These are phyloP conservation scores for Hypoxylon sp. DNA, from an alignment of 2,329 filamentous ascomycete genomes.

Conservation along the genomic window DNA sequence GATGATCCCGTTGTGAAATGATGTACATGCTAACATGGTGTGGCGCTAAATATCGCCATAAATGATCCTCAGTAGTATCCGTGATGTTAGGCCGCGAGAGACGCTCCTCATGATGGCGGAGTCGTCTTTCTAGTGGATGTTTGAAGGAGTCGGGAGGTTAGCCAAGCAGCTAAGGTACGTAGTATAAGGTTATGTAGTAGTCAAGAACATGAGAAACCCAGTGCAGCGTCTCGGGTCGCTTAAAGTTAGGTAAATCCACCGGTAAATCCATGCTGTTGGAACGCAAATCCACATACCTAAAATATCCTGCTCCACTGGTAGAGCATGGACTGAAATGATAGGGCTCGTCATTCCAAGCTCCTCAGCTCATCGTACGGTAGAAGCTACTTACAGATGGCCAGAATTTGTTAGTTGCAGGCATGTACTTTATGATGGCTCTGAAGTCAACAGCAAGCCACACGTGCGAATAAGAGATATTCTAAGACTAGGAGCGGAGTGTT, in stretches of 20 bases:
- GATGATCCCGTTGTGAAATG: background rate
- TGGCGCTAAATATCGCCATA: slow-evolving; percentile 18
- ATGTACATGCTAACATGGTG: slow-evolving; percentile 8
- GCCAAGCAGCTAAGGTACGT: slow-evolving; percentile 9
- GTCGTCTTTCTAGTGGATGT: slow-evolving; percentile 12
- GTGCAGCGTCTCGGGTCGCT: slow-evolving; percentile 43
- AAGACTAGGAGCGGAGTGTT: slow-evolving; percentile 15
- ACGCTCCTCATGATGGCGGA: slow-evolving; percentile 4
- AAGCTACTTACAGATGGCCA: too few relatives aligned
- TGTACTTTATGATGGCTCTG: background rate
- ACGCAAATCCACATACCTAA: slow-evolving; percentile 17
- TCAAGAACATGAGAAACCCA: slow-evolving; percentile 28
- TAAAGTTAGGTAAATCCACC: slow-evolving; percentile 29
- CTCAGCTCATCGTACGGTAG: too few relatives aligned
- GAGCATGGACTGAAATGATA: slow-evolving; percentile 1
- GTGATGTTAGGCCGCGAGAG: slow-evolving; percentile 17
- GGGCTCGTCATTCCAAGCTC: background rate
- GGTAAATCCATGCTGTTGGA: slow-evolving; percentile 26
- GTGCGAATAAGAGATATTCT: background rate
- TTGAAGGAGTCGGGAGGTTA: background rate
- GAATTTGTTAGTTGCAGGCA: background rate
- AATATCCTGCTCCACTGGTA: slow-evolving; percentile 17
- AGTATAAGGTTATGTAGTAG: background rate
- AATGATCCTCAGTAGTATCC: slow-evolving; percentile 14
- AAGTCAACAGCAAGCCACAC: background rate